Conservation (phyloP, 2,329 filamentous ascomycete genomes). For the Xylaria sp. region DNA sequence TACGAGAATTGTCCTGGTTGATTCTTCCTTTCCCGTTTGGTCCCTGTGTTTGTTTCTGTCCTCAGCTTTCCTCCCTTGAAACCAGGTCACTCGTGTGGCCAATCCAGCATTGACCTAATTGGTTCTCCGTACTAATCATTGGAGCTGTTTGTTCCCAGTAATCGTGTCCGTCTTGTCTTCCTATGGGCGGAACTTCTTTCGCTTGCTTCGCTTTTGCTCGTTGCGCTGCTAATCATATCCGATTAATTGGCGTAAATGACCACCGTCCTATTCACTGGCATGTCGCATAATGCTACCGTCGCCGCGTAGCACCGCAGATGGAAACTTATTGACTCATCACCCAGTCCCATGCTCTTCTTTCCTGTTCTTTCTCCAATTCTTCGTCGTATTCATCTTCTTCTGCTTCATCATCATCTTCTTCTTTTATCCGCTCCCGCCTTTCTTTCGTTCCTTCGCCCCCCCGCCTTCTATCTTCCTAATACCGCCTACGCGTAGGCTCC, state of each 20-base stretch:
- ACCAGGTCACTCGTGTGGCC: neutral
- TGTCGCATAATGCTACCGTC: too few relatives aligned
- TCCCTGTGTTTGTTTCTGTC: neutral
- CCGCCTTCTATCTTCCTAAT: neutral
- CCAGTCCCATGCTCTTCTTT: too few relatives aligned
- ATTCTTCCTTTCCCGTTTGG: neutral
- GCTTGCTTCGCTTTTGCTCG: neutral
- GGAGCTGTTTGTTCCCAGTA: neutral
- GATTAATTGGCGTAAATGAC: neutral
- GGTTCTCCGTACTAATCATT: neutral
- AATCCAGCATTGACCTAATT: neutral
- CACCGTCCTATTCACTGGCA: neutral
- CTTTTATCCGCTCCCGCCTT: neutral
- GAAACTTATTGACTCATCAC: neutral
- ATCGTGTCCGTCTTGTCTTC: neutral
- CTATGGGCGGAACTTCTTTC: too few relatives aligned
- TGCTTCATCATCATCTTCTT: neutral
- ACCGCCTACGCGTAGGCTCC: constrained; percentile 80
- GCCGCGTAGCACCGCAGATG: neutral
- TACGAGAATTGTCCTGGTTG: too few relatives aligned
- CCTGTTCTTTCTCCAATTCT: too few relatives aligned
- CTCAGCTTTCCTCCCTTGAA: neutral
- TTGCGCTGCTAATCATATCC: neutral
- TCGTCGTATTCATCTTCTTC: too few relatives aligned
- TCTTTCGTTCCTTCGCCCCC: neutral